These are phyloP conservation scores for Fraxinus anomala DNA, from an alignment of 257 asterid genomes.

Conservation along the genomic window DNA sequence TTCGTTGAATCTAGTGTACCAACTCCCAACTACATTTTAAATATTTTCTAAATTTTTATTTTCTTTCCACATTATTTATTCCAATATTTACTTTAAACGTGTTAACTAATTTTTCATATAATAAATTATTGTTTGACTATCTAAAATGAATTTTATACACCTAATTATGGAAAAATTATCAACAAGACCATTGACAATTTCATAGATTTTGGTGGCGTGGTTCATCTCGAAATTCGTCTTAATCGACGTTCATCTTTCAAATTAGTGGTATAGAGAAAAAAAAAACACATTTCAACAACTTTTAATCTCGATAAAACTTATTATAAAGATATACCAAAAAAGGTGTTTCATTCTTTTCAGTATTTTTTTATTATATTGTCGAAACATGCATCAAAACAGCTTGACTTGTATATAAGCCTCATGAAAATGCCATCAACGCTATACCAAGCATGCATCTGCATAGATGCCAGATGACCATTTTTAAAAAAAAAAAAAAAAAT, in stretches of 20 bases:
- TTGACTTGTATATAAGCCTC: not conserved
- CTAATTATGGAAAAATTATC: not conserved
- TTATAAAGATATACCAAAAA: too few relatives aligned
- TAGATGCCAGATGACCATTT: not conserved
- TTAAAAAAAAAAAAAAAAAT: too few relatives aligned
- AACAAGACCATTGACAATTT: not conserved
- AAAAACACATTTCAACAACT: too few relatives aligned
- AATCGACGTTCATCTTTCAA: too few relatives aligned
- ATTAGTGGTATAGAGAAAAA: too few relatives aligned
- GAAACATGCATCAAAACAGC: not conserved
- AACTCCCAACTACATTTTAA: conserved; percentile 16
- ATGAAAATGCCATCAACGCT: not conserved
- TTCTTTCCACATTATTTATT: not conserved
- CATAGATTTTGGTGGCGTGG: not conserved
- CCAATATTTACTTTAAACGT: not conserved
- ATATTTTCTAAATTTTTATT: not conserved
- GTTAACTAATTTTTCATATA: not conserved
- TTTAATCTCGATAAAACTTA: too few relatives aligned
- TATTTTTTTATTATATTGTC: not conserved
- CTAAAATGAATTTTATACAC: not conserved
- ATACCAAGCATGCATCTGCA: not conserved
- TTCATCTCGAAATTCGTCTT: not conserved
- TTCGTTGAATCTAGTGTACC: conserved; percentile 21
- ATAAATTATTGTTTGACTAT: not conserved
- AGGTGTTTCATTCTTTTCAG: too few relatives aligned